Percentiles rank a stretch among this genome's conserved stretches.
phyloP scores from a whole-genome alignment of 768 basidiomycete genomes.

The Naganishia vishniacii region DNA sequence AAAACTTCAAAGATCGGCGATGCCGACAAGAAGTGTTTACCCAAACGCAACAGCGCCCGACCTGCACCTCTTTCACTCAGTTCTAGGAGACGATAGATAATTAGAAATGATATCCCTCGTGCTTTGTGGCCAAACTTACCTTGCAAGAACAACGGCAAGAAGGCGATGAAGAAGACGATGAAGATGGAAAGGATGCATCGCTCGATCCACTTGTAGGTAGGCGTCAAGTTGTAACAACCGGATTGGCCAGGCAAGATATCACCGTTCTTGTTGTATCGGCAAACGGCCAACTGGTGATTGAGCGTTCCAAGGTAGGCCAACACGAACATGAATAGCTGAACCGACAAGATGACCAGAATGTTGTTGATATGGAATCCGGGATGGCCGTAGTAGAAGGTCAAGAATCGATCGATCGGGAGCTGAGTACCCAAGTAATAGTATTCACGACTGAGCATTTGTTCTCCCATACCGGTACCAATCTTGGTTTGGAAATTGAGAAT shows the following conservation, averaged over 20 bases:
- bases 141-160: slow-evolving; percentile 90
- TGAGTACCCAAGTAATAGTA: slow-evolving; percentile 99
- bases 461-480: slow-evolving; percentile 99
- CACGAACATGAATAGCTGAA: slow-evolving; percentile 89
- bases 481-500: slow-evolving; percentile 99
- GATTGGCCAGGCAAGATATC: slow-evolving; percentile 68
- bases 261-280: slow-evolving; percentile 67
- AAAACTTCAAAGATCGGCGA: slow-evolving; percentile 97
- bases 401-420: slow-evolving; percentile 92
- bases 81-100: slow-evolving; percentile 58
- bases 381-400: slow-evolving; percentile 99
- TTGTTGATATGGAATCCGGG: slow-evolving; percentile 99
- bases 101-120: no score
- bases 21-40: slow-evolving; percentile 87
- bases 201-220: slow-evolving; percentile 91
- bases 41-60: slow-evolving; percentile 81
- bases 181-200: slow-evolving; percentile 97
- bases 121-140: no score
- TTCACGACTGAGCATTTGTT: slow-evolving; percentile 97
- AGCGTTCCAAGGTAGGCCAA: slow-evolving; percentile 93
- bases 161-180: slow-evolving; percentile 96
- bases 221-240: slow-evolving; percentile 90
- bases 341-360: slow-evolving; percentile 94
- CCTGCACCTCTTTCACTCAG: slow-evolving; percentile 89
- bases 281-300: slow-evolving; percentile 72